Base-by-base conservation (phyloP, 2,329 filamentous ascomycete species). In the Lizonia empirigonia region DNA sequence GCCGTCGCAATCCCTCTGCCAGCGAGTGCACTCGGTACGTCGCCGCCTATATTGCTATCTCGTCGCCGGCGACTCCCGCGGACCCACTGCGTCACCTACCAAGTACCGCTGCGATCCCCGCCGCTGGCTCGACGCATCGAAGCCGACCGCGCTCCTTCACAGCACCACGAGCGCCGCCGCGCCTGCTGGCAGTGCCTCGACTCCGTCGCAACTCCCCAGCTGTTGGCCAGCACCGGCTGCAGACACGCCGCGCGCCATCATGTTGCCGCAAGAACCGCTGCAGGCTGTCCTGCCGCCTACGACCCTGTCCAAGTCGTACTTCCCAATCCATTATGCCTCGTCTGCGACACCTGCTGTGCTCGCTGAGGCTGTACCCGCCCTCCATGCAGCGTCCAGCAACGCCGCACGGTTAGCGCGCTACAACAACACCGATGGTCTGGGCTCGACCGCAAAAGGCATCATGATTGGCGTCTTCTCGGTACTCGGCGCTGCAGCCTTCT, bases 391-490 rank as follows among this genome's bases (percentile, higher is more conserved):
- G 33, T 59, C 62, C 39, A 58, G 61, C 40, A 59, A 66, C 18
- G 60, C 59, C 35, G 56, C 67, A 33, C 68, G 64, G 57, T 61
- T 65, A 63, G 24, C 55, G 12, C 49, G 53, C 26, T 60, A 62
- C 44, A 58, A 64, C 35, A 55, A 57, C 48, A 56, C 55, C 39
- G 44, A 38, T 42, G 44, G 49, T n/a, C 60, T 72, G 59, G 79
- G 78, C 46, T 84, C 82, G 29, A 85, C 84, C 45, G 85, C 84
- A 52, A 86, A 85, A 70, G 93, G 93, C 73, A 90, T 97, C 67
- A 82, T 97, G 74, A 97, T 99, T 72, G 94, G 93, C 62, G 86
- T 99, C 69, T 82, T 97, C 56, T 96, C 92, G 30, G 95, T 93
- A 12, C 93, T 97, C 75, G 93, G 91, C 56, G 96, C 92, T 30